Evolutionary conservation across 2,329 filamentous ascomycete genomes (phyloP).

Genomic region (Orbilia blumenaviensis): DNA sequence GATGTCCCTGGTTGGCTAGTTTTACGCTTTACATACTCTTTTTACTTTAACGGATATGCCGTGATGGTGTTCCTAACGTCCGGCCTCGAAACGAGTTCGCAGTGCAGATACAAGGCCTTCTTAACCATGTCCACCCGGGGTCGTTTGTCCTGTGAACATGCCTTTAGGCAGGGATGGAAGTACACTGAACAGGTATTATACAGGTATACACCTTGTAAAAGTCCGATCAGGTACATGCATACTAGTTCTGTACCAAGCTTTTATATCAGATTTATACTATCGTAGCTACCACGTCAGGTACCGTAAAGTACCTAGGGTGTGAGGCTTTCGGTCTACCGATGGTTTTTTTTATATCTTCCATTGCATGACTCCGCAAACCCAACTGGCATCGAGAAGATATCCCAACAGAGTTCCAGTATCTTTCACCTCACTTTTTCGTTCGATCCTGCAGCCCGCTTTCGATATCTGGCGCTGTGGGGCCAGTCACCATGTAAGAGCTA

Average conservation of each 20-base stretch:
- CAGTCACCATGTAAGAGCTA: conserved; percentile 35
- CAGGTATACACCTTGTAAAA: conserved; percentile 45
- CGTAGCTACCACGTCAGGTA: neutral
- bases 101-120: conserved; percentile 14
- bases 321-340: conserved; percentile 1
- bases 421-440: neutral
- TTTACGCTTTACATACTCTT: conserved; percentile 16
- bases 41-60: conserved; percentile 42
- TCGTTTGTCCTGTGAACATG: conserved; percentile 31
- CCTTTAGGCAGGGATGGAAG: conserved; percentile 32
- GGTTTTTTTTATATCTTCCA: conserved; percentile 17
- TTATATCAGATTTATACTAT: conserved; percentile 36
- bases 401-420: conserved; percentile 8
- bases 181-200: neutral
- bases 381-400: neutral
- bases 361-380: neutral
- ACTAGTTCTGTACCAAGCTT: conserved; percentile 32
- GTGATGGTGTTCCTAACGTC: conserved; percentile 40
- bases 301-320: neutral
- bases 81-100: conserved; percentile 39
- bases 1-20: conserved; percentile 27
- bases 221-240: conserved; percentile 46
- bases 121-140: conserved; percentile 32
- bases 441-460: conserved; percentile 11
- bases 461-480: conserved; percentile 24